Percentiles rank a stretch among this genome's conserved stretches.
phyloP scores from a whole-genome alignment of 2,329 filamentous ascomycete genomes.

The Pseudocercospora eumusae region DNA sequence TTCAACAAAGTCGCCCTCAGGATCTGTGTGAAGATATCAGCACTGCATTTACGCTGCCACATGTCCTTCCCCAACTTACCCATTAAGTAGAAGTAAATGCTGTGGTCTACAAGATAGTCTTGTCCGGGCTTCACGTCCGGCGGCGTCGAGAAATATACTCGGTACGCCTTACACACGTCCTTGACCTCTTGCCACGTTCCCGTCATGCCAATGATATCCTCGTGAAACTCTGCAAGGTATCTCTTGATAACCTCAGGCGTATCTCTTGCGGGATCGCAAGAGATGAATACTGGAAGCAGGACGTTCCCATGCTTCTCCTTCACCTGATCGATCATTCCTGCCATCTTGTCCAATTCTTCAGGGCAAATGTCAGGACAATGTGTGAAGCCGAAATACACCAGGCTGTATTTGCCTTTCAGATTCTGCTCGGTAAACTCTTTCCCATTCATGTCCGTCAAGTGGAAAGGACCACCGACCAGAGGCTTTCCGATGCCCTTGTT shows the following conservation, averaged over 20 bases:
- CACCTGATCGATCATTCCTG: conserved; percentile 80
- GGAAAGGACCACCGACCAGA: conserved; percentile 87
- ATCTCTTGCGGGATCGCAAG: conserved; percentile 91
- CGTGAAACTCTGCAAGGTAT: conserved; percentile 90
- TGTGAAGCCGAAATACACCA: conserved; percentile 97
- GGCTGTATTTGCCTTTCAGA: conserved; percentile 80
- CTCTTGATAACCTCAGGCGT: conserved; percentile 78
- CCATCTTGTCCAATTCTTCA: conserved; percentile 99
- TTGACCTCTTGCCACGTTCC: conserved; percentile 94
- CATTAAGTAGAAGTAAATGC: conserved; percentile 99
- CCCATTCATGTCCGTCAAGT: conserved; percentile 78
- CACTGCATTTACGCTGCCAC: not conserved
- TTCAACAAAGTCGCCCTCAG: conserved; percentile 96
- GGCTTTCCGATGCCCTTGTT: conserved; percentile 90
- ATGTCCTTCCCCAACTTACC: conserved; percentile 49
- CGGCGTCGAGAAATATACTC: conserved; percentile 96
- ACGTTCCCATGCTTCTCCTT: conserved; percentile 48
- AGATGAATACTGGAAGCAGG: conserved; percentile 82
- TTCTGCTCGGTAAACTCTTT: conserved; percentile 74
- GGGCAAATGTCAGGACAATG: conserved; percentile 99
- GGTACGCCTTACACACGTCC: conserved; percentile 89
- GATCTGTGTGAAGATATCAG: conserved; percentile 58
- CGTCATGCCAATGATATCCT: conserved; percentile 80
- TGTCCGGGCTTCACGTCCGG: conserved; percentile 84
- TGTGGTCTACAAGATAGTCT: conserved; percentile 97